These are phyloP conservation scores for Penicillium fuscoglaucum DNA, from an alignment of 2,329 filamentous ascomycete species.

Conservation along the genomic window DNA sequence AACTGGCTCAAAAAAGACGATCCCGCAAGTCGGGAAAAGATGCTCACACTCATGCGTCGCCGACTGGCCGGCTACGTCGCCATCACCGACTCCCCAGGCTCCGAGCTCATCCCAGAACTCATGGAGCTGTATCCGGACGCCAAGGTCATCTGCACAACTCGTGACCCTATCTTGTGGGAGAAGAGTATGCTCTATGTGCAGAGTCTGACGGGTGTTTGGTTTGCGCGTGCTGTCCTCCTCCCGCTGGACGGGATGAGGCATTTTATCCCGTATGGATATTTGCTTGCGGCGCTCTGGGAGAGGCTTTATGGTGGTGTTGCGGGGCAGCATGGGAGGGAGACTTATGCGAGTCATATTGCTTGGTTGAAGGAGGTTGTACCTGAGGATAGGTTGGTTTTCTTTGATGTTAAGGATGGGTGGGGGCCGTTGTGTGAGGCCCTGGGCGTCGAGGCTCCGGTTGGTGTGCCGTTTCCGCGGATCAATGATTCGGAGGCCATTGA, in stretches of 20 bases:
- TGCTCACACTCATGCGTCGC: conserved; percentile 14
- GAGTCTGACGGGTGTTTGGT: conserved; percentile 20
- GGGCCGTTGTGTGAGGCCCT: conserved; percentile 48
- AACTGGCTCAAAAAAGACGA: conserved; percentile 13
- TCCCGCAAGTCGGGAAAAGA: conserved; percentile 1
- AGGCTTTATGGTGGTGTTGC: conserved; percentile 18
- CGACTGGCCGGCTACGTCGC: conserved; percentile 46
- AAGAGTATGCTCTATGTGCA: conserved; percentile 25
- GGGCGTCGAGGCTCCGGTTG: conserved; percentile 38
- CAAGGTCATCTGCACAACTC: conserved; percentile 47
- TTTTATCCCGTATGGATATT: conserved; percentile 22
- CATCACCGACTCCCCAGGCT: conserved; percentile 49
- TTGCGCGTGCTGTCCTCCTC: conserved; percentile 22
- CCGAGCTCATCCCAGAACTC: conserved; percentile 48
- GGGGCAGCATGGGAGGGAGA: conserved; percentile 11
- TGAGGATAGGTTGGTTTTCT: conserved; percentile 38
- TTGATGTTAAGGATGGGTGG: conserved; percentile 48
- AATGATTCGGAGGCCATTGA: conserved; percentile 36
- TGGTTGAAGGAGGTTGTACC: conserved; percentile 31
- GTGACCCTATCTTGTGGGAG: conserved; percentile 26
- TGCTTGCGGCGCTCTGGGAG: conserved; percentile 23
- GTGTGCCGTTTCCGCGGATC: conserved; percentile 39
- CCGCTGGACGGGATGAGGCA: conserved; percentile 29
- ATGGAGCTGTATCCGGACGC: conserved; percentile 53
- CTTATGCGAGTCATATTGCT: conserved; percentile 24